Conservation (phyloP, 1,284 basidiomycete genomes). For the Naganishia sp. region DNA sequence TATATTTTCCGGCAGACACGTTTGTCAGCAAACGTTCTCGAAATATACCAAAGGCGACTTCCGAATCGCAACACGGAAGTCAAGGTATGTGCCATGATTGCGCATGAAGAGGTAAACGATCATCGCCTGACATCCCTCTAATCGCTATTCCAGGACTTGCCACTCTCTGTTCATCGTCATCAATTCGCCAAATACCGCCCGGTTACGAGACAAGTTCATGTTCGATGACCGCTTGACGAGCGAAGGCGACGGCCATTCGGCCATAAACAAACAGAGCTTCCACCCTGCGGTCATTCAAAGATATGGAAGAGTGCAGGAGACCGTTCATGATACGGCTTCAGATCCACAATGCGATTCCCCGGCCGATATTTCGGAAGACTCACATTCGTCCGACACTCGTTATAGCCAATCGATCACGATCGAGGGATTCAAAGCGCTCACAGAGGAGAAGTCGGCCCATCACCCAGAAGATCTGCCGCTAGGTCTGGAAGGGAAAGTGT, state of each 20-base stretch:
- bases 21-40: constrained; percentile 26
- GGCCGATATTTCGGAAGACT: not conserved
- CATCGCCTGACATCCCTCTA: too few species aligned
- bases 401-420: not conserved
- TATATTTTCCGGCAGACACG: not conserved
- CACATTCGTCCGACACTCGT: not conserved
- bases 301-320: too few species aligned
- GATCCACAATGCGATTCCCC: not conserved
- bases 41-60: constrained; percentile 5
- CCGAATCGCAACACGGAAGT: not conserved
- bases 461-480: too few species aligned
- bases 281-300: too few species aligned
- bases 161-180: constrained; percentile 2
- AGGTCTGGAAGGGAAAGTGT: too few species aligned
- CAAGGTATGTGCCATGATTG: too few species aligned
- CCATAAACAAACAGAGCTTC: not conserved
- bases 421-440: not conserved
- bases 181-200: not conserved
- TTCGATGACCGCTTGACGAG: constrained; percentile 24
- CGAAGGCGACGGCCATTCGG: constrained; percentile 14
- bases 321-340: not conserved
- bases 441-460: too few species aligned
- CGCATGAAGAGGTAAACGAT: too few species aligned
- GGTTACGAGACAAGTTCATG: constrained; percentile 13
- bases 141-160: not conserved